Base-by-base conservation (phyloP, 129 eudicot species). In the Arctium lappa region DNA sequence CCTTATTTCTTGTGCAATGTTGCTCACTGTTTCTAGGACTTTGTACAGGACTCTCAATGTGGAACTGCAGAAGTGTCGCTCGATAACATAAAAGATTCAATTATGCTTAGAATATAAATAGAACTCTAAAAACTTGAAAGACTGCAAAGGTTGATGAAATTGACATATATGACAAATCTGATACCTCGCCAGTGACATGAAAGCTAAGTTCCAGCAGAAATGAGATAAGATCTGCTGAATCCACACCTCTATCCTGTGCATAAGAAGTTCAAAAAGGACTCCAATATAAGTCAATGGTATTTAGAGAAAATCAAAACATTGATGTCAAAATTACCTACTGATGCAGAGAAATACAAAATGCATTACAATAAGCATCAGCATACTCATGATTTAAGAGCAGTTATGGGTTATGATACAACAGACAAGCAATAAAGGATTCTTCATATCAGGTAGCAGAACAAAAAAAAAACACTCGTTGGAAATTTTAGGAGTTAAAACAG, bases 171-270 rank as follows among this genome's bases (percentile, higher is more conserved):
- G 40, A 72, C 29, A 65, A 75, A 79, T 60, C 6, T 29, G 60
- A 72, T 94, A 94, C 98, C 98, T 94, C 91, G 37, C 98, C 98
- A 53, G 92, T 87, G 76, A 91, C 94, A 86, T 95, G 98, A 86
- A 95, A 95, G 82, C 97, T 95, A 72, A 95, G 97, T 91, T 95
- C 97, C 84, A 95, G 86, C 72, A 95, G 86, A 89, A 95, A 95
- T 34, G 98, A 89, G 68, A 95, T 95, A 65, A 95, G 90, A 82
- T 92, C 97, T 34, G 98, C 94, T 79, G 98, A 86, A 81, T 95
- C 98, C 74, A 95, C 88, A 31, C 87, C 87, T 84, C 87, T 84
- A 74, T 84, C 87, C 87, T 84, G 87, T 73, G 66, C 87, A 84
- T 84, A 39, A 31, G 32, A 83, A 13, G 42, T 83, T 42, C 74